Conservation (phyloP, 257 asterid genomes). For the Nicotiana tomentosiformis region DNA sequence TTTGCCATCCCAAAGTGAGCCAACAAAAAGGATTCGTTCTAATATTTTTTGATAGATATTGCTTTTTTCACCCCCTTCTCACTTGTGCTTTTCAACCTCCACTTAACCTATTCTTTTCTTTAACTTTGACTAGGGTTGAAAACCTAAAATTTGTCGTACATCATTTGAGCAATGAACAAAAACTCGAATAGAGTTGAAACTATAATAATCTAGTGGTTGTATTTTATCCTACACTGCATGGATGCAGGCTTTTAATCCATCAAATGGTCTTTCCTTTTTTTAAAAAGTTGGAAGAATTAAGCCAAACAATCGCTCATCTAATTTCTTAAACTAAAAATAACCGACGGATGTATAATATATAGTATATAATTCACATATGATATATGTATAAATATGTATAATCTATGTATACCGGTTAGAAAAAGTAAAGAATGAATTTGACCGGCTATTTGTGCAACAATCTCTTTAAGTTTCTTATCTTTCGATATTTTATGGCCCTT, state of each 20-base stretch:
- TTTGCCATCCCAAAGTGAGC: not conserved
- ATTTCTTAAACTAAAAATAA: too few relatives aligned
- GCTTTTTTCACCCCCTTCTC: not conserved
- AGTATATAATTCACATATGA: too few relatives aligned
- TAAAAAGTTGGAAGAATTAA: too few relatives aligned
- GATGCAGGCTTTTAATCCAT: not conserved
- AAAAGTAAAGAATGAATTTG: too few relatives aligned
- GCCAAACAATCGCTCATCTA: too few relatives aligned
- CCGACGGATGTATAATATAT: too few relatives aligned
- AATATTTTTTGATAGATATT: constrained; percentile 14
- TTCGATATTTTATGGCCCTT: not conserved
- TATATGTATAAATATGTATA: too few relatives aligned
- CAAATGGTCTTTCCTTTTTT: not conserved
- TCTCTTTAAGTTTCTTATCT: not conserved
- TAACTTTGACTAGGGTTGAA: not conserved
- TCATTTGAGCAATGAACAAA: not conserved
- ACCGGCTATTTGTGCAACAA: too few relatives aligned
- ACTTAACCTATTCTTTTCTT: not conserved
- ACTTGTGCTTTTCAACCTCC: not conserved
- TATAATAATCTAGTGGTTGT: not conserved
- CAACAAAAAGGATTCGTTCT: not conserved
- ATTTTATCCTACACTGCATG: not conserved
- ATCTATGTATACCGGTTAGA: too few relatives aligned
- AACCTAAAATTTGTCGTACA: not conserved
- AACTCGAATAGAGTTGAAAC: not conserved